A percentile compares a stretch with the other conserved stretches of the same genome.
Evolutionary conservation across 2,329 filamentous ascomycete species (phyloP).

Genomic region (Stemphylium lycopersici): DNA sequence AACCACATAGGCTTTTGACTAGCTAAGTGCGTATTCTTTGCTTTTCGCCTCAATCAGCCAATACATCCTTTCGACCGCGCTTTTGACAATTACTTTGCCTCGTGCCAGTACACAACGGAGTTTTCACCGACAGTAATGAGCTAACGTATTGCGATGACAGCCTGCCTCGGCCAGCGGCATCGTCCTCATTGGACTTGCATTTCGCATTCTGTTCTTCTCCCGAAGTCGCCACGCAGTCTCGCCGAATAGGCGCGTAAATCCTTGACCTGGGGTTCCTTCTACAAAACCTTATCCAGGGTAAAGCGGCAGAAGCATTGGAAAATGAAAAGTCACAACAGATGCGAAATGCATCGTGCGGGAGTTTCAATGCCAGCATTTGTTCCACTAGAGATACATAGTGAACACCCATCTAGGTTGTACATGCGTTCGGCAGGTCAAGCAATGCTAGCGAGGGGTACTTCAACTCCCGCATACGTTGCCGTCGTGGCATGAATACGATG

Average conservation of each 20-base stretch:
- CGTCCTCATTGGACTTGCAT: neutral
- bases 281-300: neutral
- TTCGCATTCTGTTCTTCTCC: neutral
- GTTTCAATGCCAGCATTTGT: neutral
- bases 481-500: neutral
- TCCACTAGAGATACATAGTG: neutral
- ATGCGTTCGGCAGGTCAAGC: neutral
- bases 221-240: neutral
- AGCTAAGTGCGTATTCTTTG: neutral
- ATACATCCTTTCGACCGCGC: neutral
- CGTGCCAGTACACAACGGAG: neutral
- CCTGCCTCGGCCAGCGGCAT: neutral
- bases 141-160: neutral
- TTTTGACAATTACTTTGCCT: neutral
- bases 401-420: neutral
- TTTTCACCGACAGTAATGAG: neutral
- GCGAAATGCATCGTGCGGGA: neutral
- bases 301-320: neutral
- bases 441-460: neutral
- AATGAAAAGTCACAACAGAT: too few species aligned
- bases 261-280: neutral
- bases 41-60: neutral
- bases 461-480: neutral
- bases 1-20: neutral
- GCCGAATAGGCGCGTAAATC: neutral